These are phyloP conservation scores for Agapanthus africanus DNA, from an alignment of 106 monocot genomes.

Conservation along the genomic window DNA sequence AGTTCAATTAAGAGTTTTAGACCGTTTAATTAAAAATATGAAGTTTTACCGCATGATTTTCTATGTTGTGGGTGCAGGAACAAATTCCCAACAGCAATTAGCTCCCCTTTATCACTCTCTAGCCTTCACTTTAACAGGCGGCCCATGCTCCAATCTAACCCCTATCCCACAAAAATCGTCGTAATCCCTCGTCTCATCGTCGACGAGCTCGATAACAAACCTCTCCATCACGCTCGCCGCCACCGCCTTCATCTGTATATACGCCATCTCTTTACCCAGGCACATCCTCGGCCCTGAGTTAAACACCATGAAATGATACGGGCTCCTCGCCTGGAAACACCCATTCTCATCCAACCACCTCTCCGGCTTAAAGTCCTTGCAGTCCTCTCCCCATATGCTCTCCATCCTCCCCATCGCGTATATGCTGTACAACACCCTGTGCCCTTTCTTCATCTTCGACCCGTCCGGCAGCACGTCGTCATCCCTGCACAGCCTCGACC, in stretches of 20 bases:
- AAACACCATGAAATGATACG: conserved; percentile 18
- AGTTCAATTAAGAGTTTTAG: too few species aligned
- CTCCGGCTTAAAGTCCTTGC: conserved; percentile 10
- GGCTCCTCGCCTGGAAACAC: conserved; percentile 18
- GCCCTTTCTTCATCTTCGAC: conserved; percentile 6
- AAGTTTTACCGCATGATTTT: too few species aligned
- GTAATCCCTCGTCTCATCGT: not conserved
- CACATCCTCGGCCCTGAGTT: conserved; percentile 30
- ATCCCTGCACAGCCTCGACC: not conserved
- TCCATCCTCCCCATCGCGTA: conserved; percentile 26
- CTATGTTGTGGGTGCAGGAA: too few species aligned
- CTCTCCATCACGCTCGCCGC: conserved; percentile 15
- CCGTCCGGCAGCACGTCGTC: conserved; percentile 29
- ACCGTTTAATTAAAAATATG: too few species aligned
- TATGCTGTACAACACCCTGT: conserved; percentile 12
- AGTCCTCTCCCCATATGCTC: conserved; percentile 18
- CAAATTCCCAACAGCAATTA: too few species aligned
- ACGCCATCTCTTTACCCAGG: conserved; percentile 29
- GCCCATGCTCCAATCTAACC: not conserved
- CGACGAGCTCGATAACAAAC: conserved; percentile 3
- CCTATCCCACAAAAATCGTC: not conserved
- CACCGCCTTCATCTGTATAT: conserved; percentile 28
- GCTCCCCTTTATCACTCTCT: not conserved
- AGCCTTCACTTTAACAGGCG: not conserved
- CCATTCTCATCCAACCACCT: conserved; percentile 21